Conservation (phyloP, 75 land plant species). For the Chamaecyparis obtusa region DNA sequence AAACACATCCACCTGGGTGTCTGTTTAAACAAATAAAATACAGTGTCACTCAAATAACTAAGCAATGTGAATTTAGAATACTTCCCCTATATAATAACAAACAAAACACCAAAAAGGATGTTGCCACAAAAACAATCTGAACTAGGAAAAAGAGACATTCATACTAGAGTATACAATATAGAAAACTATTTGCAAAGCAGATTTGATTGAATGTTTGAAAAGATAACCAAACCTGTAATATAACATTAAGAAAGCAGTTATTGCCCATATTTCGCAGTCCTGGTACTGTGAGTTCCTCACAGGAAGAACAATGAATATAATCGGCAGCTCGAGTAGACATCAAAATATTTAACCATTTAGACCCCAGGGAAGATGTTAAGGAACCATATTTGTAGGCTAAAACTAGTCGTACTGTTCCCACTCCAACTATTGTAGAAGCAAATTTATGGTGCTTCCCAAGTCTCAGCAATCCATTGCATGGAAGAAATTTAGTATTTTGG, state of each 20-base stretch:
- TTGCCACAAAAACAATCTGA: not conserved
- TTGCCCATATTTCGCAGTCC: constrained; percentile 84
- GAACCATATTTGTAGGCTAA: constrained; percentile 12
- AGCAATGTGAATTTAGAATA: not conserved
- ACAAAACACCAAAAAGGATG: not conserved
- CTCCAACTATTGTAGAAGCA: constrained; percentile 8
- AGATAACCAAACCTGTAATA: constrained; percentile 66
- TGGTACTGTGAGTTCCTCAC: constrained; percentile 39
- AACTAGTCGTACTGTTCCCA: constrained; percentile 4
- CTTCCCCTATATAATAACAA: not conserved
- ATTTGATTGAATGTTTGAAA: not conserved
- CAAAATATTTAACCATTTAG: not conserved
- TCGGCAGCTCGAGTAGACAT: not conserved
- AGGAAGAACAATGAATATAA: not conserved
- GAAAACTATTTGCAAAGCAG: not conserved
- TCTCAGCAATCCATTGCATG: not conserved
- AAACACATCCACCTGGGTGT: not conserved
- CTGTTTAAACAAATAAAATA: not conserved
- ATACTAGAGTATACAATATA: not conserved
- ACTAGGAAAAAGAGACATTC: not conserved
- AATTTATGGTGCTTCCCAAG: not conserved
- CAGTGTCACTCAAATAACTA: not conserved
- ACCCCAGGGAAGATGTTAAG: not conserved
- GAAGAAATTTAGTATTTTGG: not conserved
- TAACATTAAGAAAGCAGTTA: constrained; percentile 87